phyloP scores from a whole-genome alignment of 305 asterid species.

The Fraxinus xanthoxyloides region DNA sequence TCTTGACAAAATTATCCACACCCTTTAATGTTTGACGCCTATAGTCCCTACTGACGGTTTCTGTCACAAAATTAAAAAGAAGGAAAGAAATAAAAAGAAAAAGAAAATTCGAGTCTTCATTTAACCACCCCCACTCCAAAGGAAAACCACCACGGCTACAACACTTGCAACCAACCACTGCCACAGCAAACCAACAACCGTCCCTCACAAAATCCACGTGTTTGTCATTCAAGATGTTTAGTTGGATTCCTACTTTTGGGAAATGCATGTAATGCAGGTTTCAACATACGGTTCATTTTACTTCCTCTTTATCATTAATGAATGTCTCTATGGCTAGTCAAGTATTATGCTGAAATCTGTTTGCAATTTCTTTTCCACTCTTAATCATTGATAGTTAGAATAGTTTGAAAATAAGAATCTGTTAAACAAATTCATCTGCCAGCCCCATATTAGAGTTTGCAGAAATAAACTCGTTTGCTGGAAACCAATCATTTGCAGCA shows the following conservation, averaged over 20 bases:
- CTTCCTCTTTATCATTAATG: background rate
- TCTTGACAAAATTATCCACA: background rate
- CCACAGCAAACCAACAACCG: background rate
- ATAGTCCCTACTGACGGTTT: background rate
- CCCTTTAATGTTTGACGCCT: background rate
- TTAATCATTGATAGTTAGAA: background rate
- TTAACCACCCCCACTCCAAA: background rate
- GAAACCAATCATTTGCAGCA: background rate
- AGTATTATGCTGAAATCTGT: background rate
- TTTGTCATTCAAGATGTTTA: background rate
- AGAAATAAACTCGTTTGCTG: background rate
- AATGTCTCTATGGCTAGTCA: background rate
- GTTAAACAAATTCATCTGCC: background rate
- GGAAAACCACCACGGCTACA: background rate
- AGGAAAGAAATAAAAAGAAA: background rate
- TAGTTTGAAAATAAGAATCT: background rate
- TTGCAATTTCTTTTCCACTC: background rate
- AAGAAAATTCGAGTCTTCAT: background rate
- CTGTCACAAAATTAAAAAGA: background rate
- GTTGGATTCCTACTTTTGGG: background rate
- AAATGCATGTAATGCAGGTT: background rate
- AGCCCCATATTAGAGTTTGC: background rate
- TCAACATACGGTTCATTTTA: background rate
- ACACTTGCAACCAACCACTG: background rate
- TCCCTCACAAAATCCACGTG: background rate